Conservation (phyloP, 1,284 basidiomycete genomes). For the Pisolithus thermaeus region DNA sequence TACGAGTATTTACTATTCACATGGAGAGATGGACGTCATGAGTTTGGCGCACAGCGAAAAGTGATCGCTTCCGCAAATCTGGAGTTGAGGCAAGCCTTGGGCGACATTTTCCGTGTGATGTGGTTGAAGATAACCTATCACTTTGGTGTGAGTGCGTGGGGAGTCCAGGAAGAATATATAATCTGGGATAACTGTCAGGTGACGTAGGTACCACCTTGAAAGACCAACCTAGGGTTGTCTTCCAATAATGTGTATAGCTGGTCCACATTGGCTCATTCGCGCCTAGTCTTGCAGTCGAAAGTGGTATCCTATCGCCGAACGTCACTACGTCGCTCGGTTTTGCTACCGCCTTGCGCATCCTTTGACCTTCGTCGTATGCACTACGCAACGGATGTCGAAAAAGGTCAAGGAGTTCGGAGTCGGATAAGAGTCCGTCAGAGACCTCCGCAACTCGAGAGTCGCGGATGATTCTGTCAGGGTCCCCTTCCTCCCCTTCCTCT, state of each 20-base stretch:
- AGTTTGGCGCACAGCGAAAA: constrained; percentile 66
- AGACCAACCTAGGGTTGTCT: constrained; percentile 66
- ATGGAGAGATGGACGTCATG: constrained; percentile 10
- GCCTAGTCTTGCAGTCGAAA: constrained; percentile 41
- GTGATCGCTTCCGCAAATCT: constrained; percentile 85
- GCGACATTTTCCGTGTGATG: constrained; percentile 59
- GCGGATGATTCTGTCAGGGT: constrained; percentile 71
- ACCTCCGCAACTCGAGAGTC: constrained; percentile 62
- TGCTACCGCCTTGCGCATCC: constrained; percentile 15
- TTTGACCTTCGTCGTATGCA: constrained; percentile 56
- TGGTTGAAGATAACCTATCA: constrained; percentile 63
- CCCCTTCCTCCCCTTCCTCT: constrained; percentile 37
- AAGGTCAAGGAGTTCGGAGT: constrained; percentile 54
- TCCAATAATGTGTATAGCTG: constrained; percentile 78
- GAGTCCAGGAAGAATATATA: constrained; percentile 76
- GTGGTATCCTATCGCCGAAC: constrained; percentile 44
- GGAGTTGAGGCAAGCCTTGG: constrained; percentile 74
- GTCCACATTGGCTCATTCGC: constrained; percentile 74
- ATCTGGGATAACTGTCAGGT: constrained; percentile 45
- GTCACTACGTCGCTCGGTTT: constrained; percentile 29
- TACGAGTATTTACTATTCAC: not conserved
- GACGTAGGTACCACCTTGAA: not conserved
- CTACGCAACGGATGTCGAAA: constrained; percentile 46
- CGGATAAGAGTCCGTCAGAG: constrained; percentile 69
- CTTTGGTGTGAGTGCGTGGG: constrained; percentile 32